Conservation (phyloP, 2,329 filamentous ascomycete genomes). For the Ceratocystis ficicola region DNA sequence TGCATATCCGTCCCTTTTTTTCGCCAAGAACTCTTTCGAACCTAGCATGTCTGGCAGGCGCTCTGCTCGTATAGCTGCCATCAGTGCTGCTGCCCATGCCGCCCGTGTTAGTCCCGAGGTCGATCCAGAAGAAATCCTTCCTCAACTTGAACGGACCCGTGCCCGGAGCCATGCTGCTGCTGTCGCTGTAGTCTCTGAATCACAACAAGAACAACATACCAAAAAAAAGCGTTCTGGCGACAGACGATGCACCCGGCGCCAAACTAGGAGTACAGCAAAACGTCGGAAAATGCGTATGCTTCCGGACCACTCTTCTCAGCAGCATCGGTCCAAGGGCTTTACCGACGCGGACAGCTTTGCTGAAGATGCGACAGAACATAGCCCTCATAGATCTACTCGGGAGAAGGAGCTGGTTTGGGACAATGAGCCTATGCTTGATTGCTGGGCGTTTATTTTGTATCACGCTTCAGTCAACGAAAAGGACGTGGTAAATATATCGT, state of each 20-base stretch:
- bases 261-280: constrained; percentile 10
- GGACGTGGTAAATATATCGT: constrained; percentile 2
- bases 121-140: constrained; percentile 14
- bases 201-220: not conserved
- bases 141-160: constrained; percentile 17
- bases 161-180: constrained; percentile 18
- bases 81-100: constrained; percentile 8
- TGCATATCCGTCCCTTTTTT: not conserved
- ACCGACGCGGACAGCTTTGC: too few relatives aligned
- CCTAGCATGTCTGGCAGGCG: constrained; percentile 6
- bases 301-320: not conserved
- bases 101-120: not conserved
- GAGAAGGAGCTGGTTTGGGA: not conserved
- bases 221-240: not conserved
- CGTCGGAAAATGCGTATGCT: constrained; percentile 5
- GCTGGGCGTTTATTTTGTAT: constrained; percentile 13
- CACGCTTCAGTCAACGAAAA: constrained; percentile 13
- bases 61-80: constrained; percentile 12
- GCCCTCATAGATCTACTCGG: not conserved
- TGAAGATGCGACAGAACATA: not conserved
- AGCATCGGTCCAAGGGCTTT: not conserved
- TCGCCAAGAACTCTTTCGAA: not conserved
- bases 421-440: constrained; percentile 14
- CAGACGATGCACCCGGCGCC: not conserved
- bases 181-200: constrained; percentile 7